Conservation (phyloP, 345 rosid species). For the Linum lewisii region DNA sequence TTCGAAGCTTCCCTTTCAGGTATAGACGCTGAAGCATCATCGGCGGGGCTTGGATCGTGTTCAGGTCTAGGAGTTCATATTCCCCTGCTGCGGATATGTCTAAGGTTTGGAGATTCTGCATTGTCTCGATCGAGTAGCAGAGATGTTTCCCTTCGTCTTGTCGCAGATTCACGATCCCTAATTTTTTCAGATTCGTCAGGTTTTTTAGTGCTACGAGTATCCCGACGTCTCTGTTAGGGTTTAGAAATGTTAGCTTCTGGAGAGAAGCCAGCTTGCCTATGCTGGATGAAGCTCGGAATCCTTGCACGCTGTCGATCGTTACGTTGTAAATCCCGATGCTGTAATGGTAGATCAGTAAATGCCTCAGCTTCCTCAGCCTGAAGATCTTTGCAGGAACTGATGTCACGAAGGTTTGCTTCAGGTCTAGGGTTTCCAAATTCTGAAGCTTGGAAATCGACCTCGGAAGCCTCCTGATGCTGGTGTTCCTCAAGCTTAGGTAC, state of each 20-base stretch:
- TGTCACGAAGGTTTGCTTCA: constrained; percentile 28
- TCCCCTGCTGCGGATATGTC: background rate
- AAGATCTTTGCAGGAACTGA: constrained; percentile 29
- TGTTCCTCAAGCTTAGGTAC: constrained; percentile 29
- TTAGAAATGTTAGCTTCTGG: constrained; percentile 2
- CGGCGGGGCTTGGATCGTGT: background rate
- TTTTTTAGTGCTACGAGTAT: background rate
- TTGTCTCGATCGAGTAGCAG: background rate
- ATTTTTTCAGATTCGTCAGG: background rate
- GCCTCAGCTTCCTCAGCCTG: constrained; percentile 29
- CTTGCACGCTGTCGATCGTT: constrained; percentile 15
- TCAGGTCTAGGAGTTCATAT: background rate
- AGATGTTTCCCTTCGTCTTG: background rate
- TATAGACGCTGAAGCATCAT: background rate
- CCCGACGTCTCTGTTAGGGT: background rate
- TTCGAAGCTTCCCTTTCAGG: background rate
- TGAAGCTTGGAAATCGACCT: constrained; percentile 31
- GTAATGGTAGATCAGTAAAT: constrained; percentile 29
- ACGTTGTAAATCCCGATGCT: constrained; percentile 2
- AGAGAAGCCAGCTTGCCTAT: constrained; percentile 5
- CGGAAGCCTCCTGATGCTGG: constrained; percentile 26
- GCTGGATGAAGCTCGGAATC: constrained; percentile 7
- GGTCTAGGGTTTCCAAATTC: constrained; percentile 37
- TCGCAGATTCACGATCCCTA: background rate
- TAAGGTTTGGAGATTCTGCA: background rate